Percentiles rank a stretch among this genome's conserved stretches.
Evolutionary conservation across 1,284 basidiomycete genomes (phyloP).

Genomic region (Rhodofomes roseus): DNA sequence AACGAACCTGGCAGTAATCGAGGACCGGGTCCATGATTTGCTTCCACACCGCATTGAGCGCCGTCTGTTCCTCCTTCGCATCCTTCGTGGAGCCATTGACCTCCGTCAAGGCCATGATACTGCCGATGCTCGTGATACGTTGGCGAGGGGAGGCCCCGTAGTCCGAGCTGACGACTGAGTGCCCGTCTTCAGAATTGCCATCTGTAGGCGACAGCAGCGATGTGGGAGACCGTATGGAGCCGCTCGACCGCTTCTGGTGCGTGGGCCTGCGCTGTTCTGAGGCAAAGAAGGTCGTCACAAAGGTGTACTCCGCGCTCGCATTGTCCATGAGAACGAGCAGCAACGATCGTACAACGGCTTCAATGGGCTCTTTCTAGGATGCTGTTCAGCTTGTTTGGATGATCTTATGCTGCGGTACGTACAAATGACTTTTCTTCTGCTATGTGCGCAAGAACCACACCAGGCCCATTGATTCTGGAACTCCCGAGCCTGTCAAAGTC

Average conservation of each 20-base stretch:
- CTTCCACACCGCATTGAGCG: conserved; percentile 75
- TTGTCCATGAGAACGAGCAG: conserved; percentile 92
- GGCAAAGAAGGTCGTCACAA: conserved; percentile 81
- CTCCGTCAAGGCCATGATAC: conserved; percentile 17
- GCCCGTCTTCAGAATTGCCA: conserved; percentile 27
- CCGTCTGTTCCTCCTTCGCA: conserved; percentile 57
- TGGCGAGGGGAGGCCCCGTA: conserved; percentile 20
- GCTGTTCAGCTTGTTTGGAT: not conserved
- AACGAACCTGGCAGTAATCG: conserved; percentile 71
- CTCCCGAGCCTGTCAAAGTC: conserved; percentile 59
- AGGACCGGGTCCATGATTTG: conserved; percentile 87
- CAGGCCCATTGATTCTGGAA: conserved; percentile 74
- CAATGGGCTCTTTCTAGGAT: conserved; percentile 74
- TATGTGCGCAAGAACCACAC: conserved; percentile 79
- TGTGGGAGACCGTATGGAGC: conserved; percentile 36
- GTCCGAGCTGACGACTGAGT: conserved; percentile 25
- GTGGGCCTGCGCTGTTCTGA: conserved; percentile 31
- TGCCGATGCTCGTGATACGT: conserved; percentile 26
- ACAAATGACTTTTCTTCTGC: conserved; percentile 84
- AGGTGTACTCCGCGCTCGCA: conserved; percentile 85
- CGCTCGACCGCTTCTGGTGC: conserved; percentile 33
- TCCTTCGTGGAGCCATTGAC: conserved; percentile 39
- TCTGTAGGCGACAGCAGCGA: conserved; percentile 23
- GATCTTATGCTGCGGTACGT: conserved; percentile 27
- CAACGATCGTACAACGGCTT: conserved; percentile 81